Conservation (phyloP, 371 early-diverging fungal species). For the Amoeboaphelidium occidentale region DNA sequence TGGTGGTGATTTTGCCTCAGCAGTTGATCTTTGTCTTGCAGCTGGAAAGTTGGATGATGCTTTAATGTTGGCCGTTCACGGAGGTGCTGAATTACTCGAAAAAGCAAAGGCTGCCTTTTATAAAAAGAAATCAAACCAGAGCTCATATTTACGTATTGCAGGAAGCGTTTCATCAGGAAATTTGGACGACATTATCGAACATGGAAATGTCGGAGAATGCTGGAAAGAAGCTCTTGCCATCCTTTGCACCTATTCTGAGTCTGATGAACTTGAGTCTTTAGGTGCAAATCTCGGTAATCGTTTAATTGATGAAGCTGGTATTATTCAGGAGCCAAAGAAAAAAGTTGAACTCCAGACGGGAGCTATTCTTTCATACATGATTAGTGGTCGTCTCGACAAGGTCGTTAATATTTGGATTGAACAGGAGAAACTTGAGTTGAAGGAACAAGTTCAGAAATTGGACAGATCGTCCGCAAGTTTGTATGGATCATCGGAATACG, state of each 20-base stretch:
- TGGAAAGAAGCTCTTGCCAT: constrained; percentile 79
- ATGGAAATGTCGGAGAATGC: constrained; percentile 30
- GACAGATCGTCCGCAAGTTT: neutral
- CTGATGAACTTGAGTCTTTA: constrained; percentile 38
- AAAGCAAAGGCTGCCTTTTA: constrained; percentile 69
- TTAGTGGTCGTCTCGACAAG: constrained; percentile 61
- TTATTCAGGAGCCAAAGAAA: neutral
- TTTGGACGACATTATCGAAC: constrained; percentile 47
- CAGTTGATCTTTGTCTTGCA: constrained; percentile 57
- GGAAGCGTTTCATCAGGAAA: constrained; percentile 54
- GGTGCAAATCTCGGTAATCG: constrained; percentile 43
- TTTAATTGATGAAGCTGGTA: constrained; percentile 16
- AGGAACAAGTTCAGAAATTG: neutral
- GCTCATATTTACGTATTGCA: constrained; percentile 55
- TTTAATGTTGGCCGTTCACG: constrained; percentile 60
- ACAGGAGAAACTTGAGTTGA: constrained; percentile 4
- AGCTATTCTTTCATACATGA: constrained; percentile 67
- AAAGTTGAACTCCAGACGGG: constrained; percentile 18
- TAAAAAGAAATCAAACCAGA: constrained; percentile 27
- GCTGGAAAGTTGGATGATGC: constrained; percentile 69
- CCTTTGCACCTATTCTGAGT: constrained; percentile 67
- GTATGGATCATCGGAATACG: constrained; percentile 20
- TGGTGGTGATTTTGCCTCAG: constrained; percentile 70
- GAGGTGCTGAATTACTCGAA: constrained; percentile 51
- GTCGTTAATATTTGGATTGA: constrained; percentile 53